Conservation (phyloP, 2,329 filamentous ascomycete genomes). For the Colletotrichum chrysophilum region DNA sequence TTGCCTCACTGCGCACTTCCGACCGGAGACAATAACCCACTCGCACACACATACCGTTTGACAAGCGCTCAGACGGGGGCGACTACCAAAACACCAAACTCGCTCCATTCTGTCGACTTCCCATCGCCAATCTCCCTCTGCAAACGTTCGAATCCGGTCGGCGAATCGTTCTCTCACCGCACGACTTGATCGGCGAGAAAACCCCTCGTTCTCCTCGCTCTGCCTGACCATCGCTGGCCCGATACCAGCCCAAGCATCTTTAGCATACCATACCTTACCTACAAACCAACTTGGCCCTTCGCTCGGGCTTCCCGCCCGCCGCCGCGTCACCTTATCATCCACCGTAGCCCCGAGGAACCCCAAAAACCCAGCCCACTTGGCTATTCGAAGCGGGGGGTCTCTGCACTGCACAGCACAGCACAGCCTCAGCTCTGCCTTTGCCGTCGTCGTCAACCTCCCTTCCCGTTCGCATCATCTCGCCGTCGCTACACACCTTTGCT, state of each 20-base stretch:
- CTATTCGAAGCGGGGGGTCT: slow-evolving; percentile 23
- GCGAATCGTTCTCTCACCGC: neutral
- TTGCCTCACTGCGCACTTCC: slow-evolving; percentile 10
- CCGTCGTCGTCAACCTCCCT: slow-evolving; percentile 22
- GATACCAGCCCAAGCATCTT: neutral
- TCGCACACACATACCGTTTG: slow-evolving; percentile 20
- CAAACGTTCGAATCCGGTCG: neutral
- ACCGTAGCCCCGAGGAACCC: slow-evolving; percentile 3
- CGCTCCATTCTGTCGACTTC: slow-evolving; percentile 4
- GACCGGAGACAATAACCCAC: slow-evolving; percentile 8
- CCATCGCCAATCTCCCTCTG: slow-evolving; percentile 4
- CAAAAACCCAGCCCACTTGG: slow-evolving; percentile 24
- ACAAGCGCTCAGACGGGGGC: slow-evolving; percentile 21
- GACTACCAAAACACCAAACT: slow-evolving; percentile 20
- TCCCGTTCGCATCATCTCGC: slow-evolving; percentile 3
- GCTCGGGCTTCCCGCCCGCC: slow-evolving; percentile 20
- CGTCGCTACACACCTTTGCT: neutral
- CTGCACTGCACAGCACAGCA: slow-evolving; percentile 22
- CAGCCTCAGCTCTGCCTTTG: slow-evolving; percentile 25
- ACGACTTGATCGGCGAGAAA: neutral
- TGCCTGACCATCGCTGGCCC: slow-evolving; percentile 3
- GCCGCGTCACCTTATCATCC: slow-evolving; percentile 24
- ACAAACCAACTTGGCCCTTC: neutral
- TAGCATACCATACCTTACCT: neutral
- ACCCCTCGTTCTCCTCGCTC: neutral